Evolutionary conservation across 805 yeast genomes (phyloP).

Genomic region (Wickerhamiella parazyma): DNA sequence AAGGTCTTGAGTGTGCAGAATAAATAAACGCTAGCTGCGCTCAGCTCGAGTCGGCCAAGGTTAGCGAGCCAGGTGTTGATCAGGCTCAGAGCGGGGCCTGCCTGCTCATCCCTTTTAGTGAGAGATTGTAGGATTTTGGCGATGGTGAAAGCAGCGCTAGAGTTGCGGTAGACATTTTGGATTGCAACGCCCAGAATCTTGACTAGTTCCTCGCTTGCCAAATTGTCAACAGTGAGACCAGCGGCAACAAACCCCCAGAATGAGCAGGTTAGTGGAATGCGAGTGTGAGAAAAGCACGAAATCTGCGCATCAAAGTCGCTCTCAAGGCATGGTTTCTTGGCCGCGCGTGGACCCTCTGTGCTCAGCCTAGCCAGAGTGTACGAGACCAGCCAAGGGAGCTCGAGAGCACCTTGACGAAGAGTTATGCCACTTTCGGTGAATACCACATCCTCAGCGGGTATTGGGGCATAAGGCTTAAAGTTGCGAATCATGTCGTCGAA

Average conservation of each 20-base stretch:
- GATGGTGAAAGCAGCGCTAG: background rate
- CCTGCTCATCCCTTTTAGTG: background rate
- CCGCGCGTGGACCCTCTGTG: background rate
- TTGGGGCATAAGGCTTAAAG: background rate
- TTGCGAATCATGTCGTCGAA: background rate
- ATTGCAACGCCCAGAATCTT: background rate
- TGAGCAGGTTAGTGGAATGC: background rate
- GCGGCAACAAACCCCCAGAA: conserved; percentile 5
- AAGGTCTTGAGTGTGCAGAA: background rate
- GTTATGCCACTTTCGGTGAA: background rate
- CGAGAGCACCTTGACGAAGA: background rate
- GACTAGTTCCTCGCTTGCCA: background rate
- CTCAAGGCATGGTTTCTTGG: background rate
- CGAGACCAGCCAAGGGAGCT: background rate
- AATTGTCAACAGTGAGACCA: background rate
- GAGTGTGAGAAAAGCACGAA: background rate
- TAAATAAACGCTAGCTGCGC: conserved; percentile 1
- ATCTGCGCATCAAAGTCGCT: background rate
- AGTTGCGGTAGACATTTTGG: background rate
- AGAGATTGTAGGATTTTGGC: background rate
- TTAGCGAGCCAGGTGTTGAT: background rate
- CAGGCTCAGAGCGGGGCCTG: background rate
- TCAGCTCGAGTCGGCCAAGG: background rate
- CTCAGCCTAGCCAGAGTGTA: background rate
- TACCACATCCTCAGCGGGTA: background rate